Percentiles rank a stretch among this genome's conserved stretches.
phyloP scores from a whole-genome alignment of 2,329 filamentous ascomycete species.

The Colletotrichum sansevieriae region DNA sequence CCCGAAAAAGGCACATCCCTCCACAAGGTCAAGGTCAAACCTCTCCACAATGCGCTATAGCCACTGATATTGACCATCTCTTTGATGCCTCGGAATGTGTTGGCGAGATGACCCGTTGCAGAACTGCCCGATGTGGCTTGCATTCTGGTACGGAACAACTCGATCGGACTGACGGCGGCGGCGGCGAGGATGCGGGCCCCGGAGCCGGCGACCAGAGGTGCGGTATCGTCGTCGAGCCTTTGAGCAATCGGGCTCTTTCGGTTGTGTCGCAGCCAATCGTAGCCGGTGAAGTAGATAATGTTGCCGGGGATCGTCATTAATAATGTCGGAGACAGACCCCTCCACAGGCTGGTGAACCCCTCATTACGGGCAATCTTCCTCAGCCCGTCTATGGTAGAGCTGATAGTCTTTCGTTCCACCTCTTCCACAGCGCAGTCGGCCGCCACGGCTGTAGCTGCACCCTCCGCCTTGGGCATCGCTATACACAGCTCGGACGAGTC shows the following conservation, averaged over 20 bases:
- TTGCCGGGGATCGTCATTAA: conserved; percentile 95
- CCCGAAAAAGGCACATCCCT: conserved; percentile 97
- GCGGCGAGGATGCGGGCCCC: conserved; percentile 85
- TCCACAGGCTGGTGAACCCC: conserved; percentile 87
- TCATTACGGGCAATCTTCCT: conserved; percentile 96
- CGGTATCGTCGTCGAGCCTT: conserved; percentile 75
- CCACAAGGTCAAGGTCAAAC: conserved; percentile 92
- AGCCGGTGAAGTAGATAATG: conserved; percentile 98
- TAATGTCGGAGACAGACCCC: conserved; percentile 92
- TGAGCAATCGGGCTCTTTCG: conserved; percentile 77
- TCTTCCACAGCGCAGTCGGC: conserved; percentile 89
- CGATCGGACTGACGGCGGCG: conserved; percentile 86
- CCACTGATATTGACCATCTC: conserved; percentile 85
- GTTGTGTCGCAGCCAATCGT: conserved; percentile 91
- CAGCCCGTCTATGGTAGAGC: conserved; percentile 90
- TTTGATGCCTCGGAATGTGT: conserved; percentile 81
- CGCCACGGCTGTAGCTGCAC: conserved; percentile 60
- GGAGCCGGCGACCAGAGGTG: conserved; percentile 84
- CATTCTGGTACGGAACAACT: conserved; percentile 93
- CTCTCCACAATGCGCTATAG: conserved; percentile 88
- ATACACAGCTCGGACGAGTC: conserved; percentile 86
- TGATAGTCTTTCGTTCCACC: conserved; percentile 84
- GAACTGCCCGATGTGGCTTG: conserved; percentile 77
- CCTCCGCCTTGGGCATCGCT: conserved; percentile 70
- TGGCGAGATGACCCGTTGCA: conserved; percentile 77